Evolutionary conservation across 2,329 filamentous ascomycete genomes (phyloP).

Genomic region (Cercospora sp.): DNA sequence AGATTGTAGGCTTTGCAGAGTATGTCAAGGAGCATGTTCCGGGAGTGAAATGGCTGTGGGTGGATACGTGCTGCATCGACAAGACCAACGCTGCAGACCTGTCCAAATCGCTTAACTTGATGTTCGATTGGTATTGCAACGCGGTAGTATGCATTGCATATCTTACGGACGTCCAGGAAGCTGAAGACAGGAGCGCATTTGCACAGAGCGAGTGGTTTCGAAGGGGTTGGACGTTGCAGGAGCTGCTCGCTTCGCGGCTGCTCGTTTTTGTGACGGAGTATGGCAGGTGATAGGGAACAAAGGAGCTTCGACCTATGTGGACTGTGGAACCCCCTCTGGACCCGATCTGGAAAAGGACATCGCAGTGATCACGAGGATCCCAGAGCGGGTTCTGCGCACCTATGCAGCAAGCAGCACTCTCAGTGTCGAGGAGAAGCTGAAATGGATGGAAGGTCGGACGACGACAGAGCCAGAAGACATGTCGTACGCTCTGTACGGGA

Average conservation of each 20-base stretch:
- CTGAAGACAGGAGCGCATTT: constrained; percentile 10
- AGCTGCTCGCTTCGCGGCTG: constrained; percentile 27
- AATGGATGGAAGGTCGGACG: constrained; percentile 25
- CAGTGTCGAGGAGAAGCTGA: constrained; percentile 22
- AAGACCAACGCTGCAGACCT: constrained; percentile 27
- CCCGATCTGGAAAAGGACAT: constrained; percentile 17
- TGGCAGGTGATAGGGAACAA: constrained; percentile 33
- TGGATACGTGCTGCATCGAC: constrained; percentile 34
- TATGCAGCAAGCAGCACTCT: constrained; percentile 17
- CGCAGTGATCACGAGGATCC: constrained; percentile 18
- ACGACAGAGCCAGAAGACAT: constrained; percentile 26
- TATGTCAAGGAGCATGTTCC: constrained; percentile 23
- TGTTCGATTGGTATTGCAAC: constrained; percentile 29
- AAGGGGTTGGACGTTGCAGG: constrained; percentile 32
- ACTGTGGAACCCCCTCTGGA: constrained; percentile 5
- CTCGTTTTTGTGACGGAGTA: constrained; percentile 25
- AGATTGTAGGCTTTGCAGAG: constrained; percentile 25
- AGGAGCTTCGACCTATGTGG: constrained; percentile 2
- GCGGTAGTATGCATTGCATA: constrained; percentile 28
- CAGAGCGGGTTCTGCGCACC: constrained; percentile 20
- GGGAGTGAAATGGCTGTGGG: constrained; percentile 26
- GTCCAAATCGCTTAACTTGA: constrained; percentile 29
- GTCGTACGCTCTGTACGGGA: constrained; percentile 26
- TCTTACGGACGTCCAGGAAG: constrained; percentile 21
- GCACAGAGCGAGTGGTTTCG: constrained; percentile 28